Evolutionary conservation across 768 basidiomycete genomes (phyloP).

Genomic region (Neoboletus brunneissimus): DNA sequence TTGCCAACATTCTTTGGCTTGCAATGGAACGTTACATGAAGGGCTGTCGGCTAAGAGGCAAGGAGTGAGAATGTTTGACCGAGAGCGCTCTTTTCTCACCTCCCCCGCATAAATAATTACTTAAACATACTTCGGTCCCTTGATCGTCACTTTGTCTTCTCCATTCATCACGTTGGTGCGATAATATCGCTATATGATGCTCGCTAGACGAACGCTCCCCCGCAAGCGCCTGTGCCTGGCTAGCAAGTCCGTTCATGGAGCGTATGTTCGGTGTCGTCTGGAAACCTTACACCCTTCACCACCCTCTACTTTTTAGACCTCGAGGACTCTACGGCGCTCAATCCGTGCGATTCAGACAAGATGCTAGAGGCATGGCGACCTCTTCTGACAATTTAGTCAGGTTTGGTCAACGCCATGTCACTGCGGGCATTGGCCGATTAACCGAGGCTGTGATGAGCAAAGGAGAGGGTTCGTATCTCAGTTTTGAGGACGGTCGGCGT

Average conservation of each 20-base stretch:
- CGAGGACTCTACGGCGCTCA: background rate
- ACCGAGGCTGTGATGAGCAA: conserved; percentile 59
- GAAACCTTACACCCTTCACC: background rate
- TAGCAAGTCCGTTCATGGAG: background rate
- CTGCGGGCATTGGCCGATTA: conserved; percentile 41
- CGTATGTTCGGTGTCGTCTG: conserved; percentile 14
- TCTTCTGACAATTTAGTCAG: conserved; percentile 23
- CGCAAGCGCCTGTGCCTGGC: background rate
- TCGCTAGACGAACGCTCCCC: conserved; percentile 11
- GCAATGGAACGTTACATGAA: no score
- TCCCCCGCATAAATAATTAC: background rate
- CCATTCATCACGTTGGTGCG: background rate
- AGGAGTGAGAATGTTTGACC: background rate
- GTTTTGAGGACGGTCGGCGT: conserved; percentile 66
- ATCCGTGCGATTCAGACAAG: background rate
- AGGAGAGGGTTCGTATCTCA: conserved; percentile 71
- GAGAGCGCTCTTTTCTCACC: background rate
- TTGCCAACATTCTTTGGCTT: background rate
- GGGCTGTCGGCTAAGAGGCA: no score
- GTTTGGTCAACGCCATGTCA: conserved; percentile 45
- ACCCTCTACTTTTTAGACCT: conserved; percentile 1
- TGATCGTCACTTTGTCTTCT: background rate
- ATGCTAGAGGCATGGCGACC: conserved; percentile 21
- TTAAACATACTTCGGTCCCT: background rate
- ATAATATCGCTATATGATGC: conserved; percentile 4